Base-by-base conservation (phyloP, 1,284 basidiomycete genomes). In the Agaricales sp. region DNA sequence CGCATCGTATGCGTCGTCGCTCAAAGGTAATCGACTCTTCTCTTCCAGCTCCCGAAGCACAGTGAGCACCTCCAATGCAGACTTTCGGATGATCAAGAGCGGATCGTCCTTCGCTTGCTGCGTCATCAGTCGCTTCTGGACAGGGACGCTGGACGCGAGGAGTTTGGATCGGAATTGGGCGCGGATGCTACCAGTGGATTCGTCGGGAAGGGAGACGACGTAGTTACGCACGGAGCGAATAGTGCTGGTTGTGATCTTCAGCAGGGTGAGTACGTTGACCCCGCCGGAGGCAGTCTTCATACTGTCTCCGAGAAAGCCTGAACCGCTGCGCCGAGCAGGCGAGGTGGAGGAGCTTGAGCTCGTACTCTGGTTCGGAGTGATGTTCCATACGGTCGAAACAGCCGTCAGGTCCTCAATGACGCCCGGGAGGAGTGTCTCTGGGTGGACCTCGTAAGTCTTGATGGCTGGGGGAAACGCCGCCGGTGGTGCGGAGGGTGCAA, bases 201-300 rank as follows among this genome's bases (percentile, higher is more conserved):
- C 86, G 58, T 87, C 83, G 0, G 87, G 88, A 14, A 91, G 75
- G 0, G 85, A 80, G 22, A 91, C 68, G 22, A 89, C 68, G 60
- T 90, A 91, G 61, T 89, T 88, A 19, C 88, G 75, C 24, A 89
- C 82, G 20, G 82, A 80, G 30, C 88, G 78, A 50, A 92, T 79
- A 3, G 85, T 78, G 43, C 73, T 75, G 3, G 89, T 92, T 0
- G 87, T 91, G 1, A 73, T 77, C 60, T 87, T 80, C 45, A 92
- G 75, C 2, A 80, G 67, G 6, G 67, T 68, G 4, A 91, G 73
- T 3, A 92, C 73, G 55, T 90, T 82, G 46, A 71, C 18, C 8
- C 39, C 39, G 11, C 30, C 30, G 38, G 23, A 46, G 18, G 45
- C 49, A 11, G 52, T 20, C 39, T 50, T 50, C 24, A 53, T 54